These are phyloP conservation scores for Talaromyces nanjingensis DNA, from an alignment of 495 filamentous ascomycete species.

Conservation along the genomic window DNA sequence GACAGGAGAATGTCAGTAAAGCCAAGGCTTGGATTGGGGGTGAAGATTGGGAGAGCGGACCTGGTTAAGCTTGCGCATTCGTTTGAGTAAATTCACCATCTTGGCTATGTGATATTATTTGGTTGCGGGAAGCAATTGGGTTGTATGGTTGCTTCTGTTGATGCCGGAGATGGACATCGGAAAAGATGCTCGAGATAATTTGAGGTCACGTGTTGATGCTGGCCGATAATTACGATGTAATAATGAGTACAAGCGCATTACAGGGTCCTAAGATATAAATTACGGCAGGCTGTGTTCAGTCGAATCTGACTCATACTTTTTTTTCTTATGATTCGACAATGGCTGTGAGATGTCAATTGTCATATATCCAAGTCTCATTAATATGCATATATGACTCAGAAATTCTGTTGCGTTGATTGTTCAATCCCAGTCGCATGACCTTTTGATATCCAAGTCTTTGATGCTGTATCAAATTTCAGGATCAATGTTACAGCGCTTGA, in stretches of 20 bases:
- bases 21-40: constrained; percentile 1
- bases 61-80: constrained; percentile 69
- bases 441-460: background rate
- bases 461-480: background rate
- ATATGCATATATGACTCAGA: background rate
- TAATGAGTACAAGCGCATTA: background rate
- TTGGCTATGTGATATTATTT: constrained; percentile 13
- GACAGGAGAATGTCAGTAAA: constrained; percentile 9
- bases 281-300: background rate
- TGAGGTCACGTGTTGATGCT: constrained; percentile 4
- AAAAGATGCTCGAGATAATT: constrained; percentile 6
- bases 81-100: constrained; percentile 74
- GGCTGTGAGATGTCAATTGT: background rate
- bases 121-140: background rate
- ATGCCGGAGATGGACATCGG: background rate
- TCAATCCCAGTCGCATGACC: background rate
- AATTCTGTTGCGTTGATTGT: background rate
- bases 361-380: background rate
- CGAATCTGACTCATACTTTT: background rate
- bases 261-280: background rate
- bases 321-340: background rate
- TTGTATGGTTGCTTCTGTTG: background rate
- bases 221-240: background rate
- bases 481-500: background rate
- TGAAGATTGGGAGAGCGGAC: constrained; percentile 51